Evolutionary conservation across 768 basidiomycete species (phyloP).

Genomic region (Boletus subparvulus): DNA sequence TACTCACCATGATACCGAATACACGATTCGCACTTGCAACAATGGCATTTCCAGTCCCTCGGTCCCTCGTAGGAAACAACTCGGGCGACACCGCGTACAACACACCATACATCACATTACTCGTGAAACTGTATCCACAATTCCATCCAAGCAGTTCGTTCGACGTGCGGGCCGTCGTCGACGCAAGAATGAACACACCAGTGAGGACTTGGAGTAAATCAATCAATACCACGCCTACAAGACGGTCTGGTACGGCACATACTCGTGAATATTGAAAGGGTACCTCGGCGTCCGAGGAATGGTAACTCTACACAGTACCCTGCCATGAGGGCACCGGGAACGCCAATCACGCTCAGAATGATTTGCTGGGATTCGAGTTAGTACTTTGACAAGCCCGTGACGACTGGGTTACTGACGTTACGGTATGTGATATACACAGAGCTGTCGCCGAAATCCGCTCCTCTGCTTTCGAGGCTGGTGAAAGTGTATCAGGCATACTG

Average conservation of each 20-base stretch:
- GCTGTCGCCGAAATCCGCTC: conserved; percentile 67
- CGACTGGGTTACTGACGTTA: conserved; percentile 43
- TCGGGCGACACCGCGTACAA: conserved; percentile 46
- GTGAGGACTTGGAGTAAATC: conserved; percentile 39
- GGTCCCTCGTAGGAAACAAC: conserved; percentile 51
- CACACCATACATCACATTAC: conserved; percentile 57
- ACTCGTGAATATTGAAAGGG: conserved; percentile 52
- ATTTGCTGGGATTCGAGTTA: conserved; percentile 41
- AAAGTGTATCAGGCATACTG: background rate
- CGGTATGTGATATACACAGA: conserved; percentile 72
- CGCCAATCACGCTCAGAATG: conserved; percentile 55
- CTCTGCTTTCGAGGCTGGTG: conserved; percentile 58
- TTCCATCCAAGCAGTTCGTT: conserved; percentile 57
- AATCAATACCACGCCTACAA: background rate
- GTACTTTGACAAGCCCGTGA: background rate
- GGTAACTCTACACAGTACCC: conserved; percentile 54
- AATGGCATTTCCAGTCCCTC: conserved; percentile 58
- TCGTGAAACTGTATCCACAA: conserved; percentile 56
- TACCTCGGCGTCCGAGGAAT: conserved; percentile 51
- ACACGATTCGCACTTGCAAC: conserved; percentile 53
- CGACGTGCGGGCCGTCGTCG: conserved; percentile 55
- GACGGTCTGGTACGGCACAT: conserved; percentile 2
- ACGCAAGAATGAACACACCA: conserved; percentile 56
- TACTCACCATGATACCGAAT: conserved; percentile 56
- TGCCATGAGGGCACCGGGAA: conserved; percentile 57